Conservation (phyloP, 257 asterid species). For the Solanum phureja region DNA sequence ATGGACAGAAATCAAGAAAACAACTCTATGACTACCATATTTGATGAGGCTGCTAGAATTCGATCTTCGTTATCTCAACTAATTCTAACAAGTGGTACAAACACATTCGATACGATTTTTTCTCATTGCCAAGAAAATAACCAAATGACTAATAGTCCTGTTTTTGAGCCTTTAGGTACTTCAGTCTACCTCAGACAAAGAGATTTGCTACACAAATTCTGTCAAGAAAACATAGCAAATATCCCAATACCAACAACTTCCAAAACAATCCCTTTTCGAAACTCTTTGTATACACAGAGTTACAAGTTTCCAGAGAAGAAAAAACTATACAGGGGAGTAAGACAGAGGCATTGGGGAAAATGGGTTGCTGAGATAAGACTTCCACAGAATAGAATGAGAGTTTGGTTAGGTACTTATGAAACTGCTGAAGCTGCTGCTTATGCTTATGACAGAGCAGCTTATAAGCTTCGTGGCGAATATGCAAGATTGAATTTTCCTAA, state of each 20-base stretch:
- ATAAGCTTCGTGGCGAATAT: constrained; percentile 91
- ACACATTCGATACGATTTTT: constrained; percentile 76
- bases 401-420: constrained; percentile 95
- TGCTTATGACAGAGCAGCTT: constrained; percentile 91
- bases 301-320: constrained; percentile 44
- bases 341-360: constrained; percentile 98
- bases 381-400: constrained; percentile 84
- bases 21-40: background rate
- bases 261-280: constrained; percentile 6
- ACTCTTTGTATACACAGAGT: constrained; percentile 14
- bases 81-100: constrained; percentile 49
- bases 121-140: constrained; percentile 34
- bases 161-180: constrained; percentile 47
- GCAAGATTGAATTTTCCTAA: constrained; percentile 84
- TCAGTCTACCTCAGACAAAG: constrained; percentile 64
- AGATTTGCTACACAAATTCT: constrained; percentile 47
- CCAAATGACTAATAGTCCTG: background rate
- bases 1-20: constrained; percentile 31
- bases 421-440: constrained; percentile 92
- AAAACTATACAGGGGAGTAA: constrained; percentile 84
- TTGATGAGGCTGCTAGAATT: constrained; percentile 20
- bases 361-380: constrained; percentile 97
- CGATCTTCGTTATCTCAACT: constrained; percentile 57
- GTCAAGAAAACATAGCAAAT: constrained; percentile 20
- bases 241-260: background rate